A percentile compares a stretch with the other conserved stretches of the same genome.
phyloP scores from a whole-genome alignment of 1,284 basidiomycete species.

The Rugosomyces carneus region DNA sequence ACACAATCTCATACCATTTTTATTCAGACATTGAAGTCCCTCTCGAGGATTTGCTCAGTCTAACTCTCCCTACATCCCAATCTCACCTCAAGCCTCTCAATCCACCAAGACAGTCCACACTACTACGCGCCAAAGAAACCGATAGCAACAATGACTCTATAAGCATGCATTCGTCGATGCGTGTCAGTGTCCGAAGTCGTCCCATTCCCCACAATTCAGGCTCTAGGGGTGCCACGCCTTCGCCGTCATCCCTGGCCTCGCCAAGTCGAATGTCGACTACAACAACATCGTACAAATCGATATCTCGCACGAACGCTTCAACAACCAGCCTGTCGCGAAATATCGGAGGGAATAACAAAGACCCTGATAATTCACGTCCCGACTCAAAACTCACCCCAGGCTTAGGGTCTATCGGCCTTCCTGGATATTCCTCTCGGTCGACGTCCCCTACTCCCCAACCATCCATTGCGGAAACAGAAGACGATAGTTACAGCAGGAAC shows the following conservation, averaged over 20 bases:
- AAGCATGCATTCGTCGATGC: conserved; percentile 40
- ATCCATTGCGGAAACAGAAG: conserved; percentile 17
- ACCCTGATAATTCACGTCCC: conserved; percentile 32
- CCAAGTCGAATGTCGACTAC: conserved; percentile 16
- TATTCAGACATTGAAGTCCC: conserved; percentile 71
- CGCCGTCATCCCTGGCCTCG: conserved; percentile 7
- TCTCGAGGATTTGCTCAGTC: conserved; percentile 62
- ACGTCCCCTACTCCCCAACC: conserved; percentile 19
- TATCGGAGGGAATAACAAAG: conserved; percentile 3
- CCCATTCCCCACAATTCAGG: conserved; percentile 25
- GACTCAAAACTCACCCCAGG: conserved; percentile 63
- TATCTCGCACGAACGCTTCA: conserved; percentile 26
- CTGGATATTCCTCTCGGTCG: conserved; percentile 14
- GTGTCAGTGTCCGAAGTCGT: conserved; percentile 52
- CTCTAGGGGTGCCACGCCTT: conserved; percentile 10
- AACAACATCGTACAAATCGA: conserved; percentile 38
- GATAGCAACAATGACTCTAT: conserved; percentile 28
- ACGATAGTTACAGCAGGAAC: conserved; percentile 4
- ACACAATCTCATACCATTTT: conserved; percentile 2
- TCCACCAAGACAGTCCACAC: conserved; percentile 20
- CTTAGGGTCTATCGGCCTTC: conserved; percentile 14
- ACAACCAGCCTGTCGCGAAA: conserved; percentile 7
- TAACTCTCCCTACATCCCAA: conserved; percentile 19
- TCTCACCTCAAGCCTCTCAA: conserved; percentile 15
- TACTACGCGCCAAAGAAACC: conserved; percentile 28